These are phyloP conservation scores for Senna tora DNA, from an alignment of 306 rosid genomes.

Conservation along the genomic window DNA sequence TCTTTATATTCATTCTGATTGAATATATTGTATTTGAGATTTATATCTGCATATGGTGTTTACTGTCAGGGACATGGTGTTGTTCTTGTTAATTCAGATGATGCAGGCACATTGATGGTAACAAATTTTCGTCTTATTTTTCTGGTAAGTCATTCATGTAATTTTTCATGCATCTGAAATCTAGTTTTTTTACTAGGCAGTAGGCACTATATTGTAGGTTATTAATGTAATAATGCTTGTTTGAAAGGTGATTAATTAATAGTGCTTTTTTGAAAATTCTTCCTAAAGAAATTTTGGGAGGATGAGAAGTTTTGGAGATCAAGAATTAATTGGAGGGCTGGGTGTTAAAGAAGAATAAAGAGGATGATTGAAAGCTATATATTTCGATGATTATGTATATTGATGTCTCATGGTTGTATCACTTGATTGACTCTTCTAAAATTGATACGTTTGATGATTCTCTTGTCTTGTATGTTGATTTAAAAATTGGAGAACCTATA, in stretches of 20 bases:
- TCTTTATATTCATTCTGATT: constrained; percentile 22
- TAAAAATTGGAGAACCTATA: background rate
- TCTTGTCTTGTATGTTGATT: background rate
- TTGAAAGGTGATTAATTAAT: constrained; percentile 16
- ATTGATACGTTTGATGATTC: background rate
- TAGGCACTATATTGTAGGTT: constrained; percentile 24
- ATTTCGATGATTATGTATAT: background rate
- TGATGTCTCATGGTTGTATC: background rate
- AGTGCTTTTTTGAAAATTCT: background rate
- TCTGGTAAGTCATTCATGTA: constrained; percentile 63
- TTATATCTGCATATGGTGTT: constrained; percentile 38
- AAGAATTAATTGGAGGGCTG: background rate
- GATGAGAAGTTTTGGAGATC: constrained; percentile 11
- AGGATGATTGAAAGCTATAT: background rate
- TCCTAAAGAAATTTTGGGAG: background rate
- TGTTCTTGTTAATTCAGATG: constrained; percentile 90
- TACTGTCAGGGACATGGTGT: constrained; percentile 84
- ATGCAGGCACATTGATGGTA: constrained; percentile 85
- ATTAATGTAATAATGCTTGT: constrained; percentile 11
- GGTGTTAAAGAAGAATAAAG: background rate
- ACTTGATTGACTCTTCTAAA: background rate
- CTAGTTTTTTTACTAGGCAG: constrained; percentile 27
- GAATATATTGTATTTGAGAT: constrained; percentile 25
- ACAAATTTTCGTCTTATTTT: constrained; percentile 93
- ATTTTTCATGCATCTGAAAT: constrained; percentile 30